Base-by-base conservation (phyloP, 495 filamentous ascomycete species). In the Pyrenopolyporus hunteri region DNA sequence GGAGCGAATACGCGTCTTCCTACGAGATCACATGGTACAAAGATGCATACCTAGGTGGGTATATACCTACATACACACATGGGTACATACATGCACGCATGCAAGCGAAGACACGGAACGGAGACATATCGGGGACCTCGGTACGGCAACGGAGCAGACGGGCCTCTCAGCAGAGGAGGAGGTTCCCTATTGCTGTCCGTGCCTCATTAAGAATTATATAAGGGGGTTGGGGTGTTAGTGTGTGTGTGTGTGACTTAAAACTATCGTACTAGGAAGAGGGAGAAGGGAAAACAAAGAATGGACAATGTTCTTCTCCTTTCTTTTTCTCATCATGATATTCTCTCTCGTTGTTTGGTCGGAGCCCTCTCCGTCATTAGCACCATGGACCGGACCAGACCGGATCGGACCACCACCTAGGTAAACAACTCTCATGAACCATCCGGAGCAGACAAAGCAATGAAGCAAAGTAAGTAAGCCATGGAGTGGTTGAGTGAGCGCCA, bases 161-260 rank as follows among this genome's bases (percentile, higher is more conserved):
- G n/a, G n/a, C n/a, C 26, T 29, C 26, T 29, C 26, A 9, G 5
- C 4, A 9, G 26, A 5, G 9, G 26, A 29, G 5, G 9, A 4
- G 26, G 26, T 5, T 29, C 26, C 5, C 26, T 29, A 29, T 29
- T 29, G 5, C 26, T 29, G 5, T 29, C 9, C 26, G 26, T 9
- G 26, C 35, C 37, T 42, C 44, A 62, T 62, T 62, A 62, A 56
- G 50, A 35, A 62, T 62, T 62, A 63, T 56, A 48, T 56, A 50
- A 45, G 25, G 26, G 37, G 14, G 35, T 6, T 14, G 17, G 20
- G 46, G 3, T 5, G 9, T 29, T 29, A 5, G 26, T 29, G 4
- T 37, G n/a, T n/a, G n/a, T n/a, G n/a, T n/a, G n/a, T n/a, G n/a
- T n/a, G n/a, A n/a, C n/a, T n/a, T n/a, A n/a, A n/a, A 63, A 63